These are phyloP conservation scores for Leucocoprinus leucothites DNA, from an alignment of 768 basidiomycete species.

Conservation along the genomic window DNA sequence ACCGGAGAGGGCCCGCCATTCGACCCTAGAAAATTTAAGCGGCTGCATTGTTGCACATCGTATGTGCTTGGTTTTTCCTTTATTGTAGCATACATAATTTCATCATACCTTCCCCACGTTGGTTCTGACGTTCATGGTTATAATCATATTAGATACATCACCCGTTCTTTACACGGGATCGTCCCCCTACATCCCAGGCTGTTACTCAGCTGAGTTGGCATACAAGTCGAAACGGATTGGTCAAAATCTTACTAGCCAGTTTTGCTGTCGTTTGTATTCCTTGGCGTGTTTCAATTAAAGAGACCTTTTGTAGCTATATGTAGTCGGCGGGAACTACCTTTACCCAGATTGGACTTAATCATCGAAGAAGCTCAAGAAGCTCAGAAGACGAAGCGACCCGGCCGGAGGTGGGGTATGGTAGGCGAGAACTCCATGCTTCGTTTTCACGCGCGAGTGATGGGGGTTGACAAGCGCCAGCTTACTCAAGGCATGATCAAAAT, in stretches of 20 bases:
- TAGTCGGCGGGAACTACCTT: neutral
- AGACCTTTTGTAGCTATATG: neutral
- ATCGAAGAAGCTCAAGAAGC: neutral
- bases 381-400: constrained; percentile 1
- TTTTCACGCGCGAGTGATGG: too few relatives aligned
- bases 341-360: constrained; percentile 9
- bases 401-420: too few relatives aligned
- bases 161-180: neutral
- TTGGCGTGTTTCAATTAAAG: constrained; percentile 1
- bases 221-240: neutral
- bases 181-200: too few relatives aligned
- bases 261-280: constrained; percentile 10
- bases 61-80: neutral
- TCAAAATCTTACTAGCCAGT: constrained; percentile 1
- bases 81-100: constrained; percentile 13
- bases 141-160: constrained; percentile 8
- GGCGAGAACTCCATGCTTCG: too few relatives aligned
- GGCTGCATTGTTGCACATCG: neutral
- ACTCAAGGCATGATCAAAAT: too few relatives aligned
- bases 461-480: too few relatives aligned
- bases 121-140: constrained; percentile 1
- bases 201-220: neutral
- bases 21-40: constrained; percentile 5
- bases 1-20: constrained; percentile 3
- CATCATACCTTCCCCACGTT: constrained; percentile 3